phyloP scores from a whole-genome alignment of 2,329 filamentous ascomycete genomes.

The Arthrobotrys sinensis region DNA sequence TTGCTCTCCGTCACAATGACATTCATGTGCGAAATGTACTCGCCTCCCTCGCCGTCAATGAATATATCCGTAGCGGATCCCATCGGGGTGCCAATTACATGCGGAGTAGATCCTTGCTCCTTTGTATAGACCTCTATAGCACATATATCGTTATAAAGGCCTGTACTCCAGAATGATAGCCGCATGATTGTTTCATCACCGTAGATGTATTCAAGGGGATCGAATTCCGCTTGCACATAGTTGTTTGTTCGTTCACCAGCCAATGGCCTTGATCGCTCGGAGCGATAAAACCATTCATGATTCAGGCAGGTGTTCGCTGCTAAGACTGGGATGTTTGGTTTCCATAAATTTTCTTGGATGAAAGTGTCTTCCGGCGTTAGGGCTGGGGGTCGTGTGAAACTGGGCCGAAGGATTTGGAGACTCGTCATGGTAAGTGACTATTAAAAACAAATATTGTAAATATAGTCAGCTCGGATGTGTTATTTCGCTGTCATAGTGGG shows the following conservation, averaged over 20 bases:
- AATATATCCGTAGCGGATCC: conserved; percentile 11
- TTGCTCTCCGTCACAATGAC: background rate
- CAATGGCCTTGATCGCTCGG: background rate
- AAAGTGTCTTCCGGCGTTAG: background rate
- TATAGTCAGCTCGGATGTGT: background rate
- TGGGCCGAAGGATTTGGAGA: conserved; percentile 5
- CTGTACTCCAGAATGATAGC: background rate
- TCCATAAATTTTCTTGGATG: conserved; percentile 4
- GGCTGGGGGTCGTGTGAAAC: background rate
- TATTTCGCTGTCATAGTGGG: background rate
- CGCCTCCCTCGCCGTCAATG: conserved; percentile 1
- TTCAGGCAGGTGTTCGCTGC: background rate
- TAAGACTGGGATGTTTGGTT: background rate
- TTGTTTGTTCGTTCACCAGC: too few relatives aligned
- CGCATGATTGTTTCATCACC: background rate
- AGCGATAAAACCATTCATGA: background rate
- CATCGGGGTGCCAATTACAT: background rate
- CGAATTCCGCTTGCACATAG: background rate
- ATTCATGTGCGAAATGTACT: background rate
- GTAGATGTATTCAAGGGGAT: background rate
- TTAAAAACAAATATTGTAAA: background rate
- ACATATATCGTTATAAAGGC: conserved; percentile 6
- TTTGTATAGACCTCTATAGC: conserved; percentile 6
- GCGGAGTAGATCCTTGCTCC: background rate
- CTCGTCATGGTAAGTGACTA: background rate